A percentile compares a stretch with the other conserved stretches of the same genome.
These are phyloP conservation scores for Cercospora sojina DNA, from an alignment of 2,329 filamentous ascomycete species.

Conservation along the genomic window DNA sequence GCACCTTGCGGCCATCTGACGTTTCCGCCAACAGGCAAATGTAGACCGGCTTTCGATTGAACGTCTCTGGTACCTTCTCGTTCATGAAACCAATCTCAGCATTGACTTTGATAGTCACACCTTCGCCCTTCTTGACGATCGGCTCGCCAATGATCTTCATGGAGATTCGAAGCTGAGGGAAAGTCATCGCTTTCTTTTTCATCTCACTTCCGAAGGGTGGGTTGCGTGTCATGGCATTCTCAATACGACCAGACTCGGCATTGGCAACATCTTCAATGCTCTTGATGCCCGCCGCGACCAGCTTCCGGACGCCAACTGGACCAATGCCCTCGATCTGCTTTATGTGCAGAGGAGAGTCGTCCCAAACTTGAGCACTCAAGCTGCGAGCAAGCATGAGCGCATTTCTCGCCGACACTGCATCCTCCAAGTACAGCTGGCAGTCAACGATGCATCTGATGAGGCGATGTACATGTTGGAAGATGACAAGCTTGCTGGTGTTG, in stretches of 20 bases:
- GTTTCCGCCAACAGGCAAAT: constrained; percentile 74
- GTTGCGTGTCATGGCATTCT: constrained; percentile 72
- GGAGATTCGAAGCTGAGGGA: constrained; percentile 65
- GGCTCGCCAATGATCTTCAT: constrained; percentile 52
- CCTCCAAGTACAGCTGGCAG: constrained; percentile 62
- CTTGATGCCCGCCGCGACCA: constrained; percentile 68
- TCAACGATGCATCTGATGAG: constrained; percentile 74
- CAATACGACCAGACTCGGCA: constrained; percentile 69
- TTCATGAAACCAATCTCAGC: constrained; percentile 72
- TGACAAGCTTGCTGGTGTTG: constrained; percentile 58
- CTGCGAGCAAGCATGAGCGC: constrained; percentile 77
- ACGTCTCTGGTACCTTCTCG: constrained; percentile 58
- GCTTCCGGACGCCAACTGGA: constrained; percentile 68
- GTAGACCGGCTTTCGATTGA: constrained; percentile 64
- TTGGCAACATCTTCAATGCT: constrained; percentile 68
- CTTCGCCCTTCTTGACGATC: constrained; percentile 40
- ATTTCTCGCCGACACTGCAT: constrained; percentile 66
- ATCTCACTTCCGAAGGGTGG: constrained; percentile 78
- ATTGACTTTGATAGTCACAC: constrained; percentile 61
- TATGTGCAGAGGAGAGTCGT: constrained; percentile 75
- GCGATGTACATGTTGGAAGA: constrained; percentile 69
- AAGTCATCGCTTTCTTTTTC: constrained; percentile 62
- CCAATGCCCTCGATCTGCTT: constrained; percentile 81
- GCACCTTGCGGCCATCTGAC: constrained; percentile 65
- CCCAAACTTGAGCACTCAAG: constrained; percentile 75